These are phyloP conservation scores for Backusella australiensis DNA, from an alignment of 192 early-diverging fungal genomes.

Conservation along the genomic window DNA sequence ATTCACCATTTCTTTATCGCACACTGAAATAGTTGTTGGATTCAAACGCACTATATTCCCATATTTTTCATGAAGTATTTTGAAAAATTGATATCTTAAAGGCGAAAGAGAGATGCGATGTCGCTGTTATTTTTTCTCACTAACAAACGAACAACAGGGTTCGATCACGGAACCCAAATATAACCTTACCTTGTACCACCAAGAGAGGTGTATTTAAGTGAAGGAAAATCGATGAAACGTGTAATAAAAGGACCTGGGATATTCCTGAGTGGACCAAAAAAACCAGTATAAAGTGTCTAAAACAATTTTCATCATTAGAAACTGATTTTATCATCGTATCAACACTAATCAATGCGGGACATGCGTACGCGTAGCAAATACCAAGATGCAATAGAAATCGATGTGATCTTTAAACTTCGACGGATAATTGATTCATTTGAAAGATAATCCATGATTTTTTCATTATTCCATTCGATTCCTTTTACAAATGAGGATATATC, in stretches of 20 bases:
- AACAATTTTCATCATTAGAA: not conserved
- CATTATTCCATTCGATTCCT: not conserved
- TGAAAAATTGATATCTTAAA: not conserved
- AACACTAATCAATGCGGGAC: not conserved
- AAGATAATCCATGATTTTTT: not conserved
- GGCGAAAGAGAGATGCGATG: not conserved
- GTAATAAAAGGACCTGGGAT: slow-evolving; percentile 28
- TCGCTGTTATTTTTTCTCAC: not conserved
- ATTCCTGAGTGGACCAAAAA: slow-evolving; percentile 14
- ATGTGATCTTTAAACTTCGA: not conserved
- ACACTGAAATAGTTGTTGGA: slow-evolving; percentile 36
- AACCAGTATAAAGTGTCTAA: slow-evolving; percentile 24
- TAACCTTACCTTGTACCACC: slow-evolving; percentile 3
- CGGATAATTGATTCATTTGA: not conserved
- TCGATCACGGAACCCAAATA: not conserved
- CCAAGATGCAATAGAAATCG: slow-evolving; percentile 5
- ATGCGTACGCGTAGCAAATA: not conserved
- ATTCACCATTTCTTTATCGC: slow-evolving; percentile 41
- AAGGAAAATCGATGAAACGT: slow-evolving; percentile 13
- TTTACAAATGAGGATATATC: not conserved
- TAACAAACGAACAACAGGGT: not conserved
- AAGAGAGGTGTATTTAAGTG: not conserved
- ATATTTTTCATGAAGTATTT: slow-evolving; percentile 37
- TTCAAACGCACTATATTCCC: slow-evolving; percentile 40
- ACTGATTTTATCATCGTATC: not conserved